Evolutionary conservation across 2,329 filamentous ascomycete species (phyloP).

Genomic region (Gyromitra esculenta): DNA sequence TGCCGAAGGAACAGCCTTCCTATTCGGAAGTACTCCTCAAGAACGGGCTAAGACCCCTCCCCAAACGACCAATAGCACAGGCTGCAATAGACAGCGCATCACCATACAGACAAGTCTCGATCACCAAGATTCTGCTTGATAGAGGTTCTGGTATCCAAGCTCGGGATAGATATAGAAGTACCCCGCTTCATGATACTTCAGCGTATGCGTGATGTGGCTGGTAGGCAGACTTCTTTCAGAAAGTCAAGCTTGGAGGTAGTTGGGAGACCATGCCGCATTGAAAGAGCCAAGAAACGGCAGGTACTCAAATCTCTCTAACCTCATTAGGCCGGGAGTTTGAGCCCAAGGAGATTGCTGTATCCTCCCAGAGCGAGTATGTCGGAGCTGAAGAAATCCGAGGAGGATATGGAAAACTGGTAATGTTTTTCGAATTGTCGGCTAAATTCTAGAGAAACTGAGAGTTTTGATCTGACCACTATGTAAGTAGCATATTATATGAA

Average conservation of each 20-base stretch:
- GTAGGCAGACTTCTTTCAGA: conserved; percentile 1
- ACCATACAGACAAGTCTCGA: conserved; percentile 24
- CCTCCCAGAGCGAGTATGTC: background rate
- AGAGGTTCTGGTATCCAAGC: conserved; percentile 12
- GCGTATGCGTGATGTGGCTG: background rate
- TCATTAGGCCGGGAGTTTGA: too few species aligned
- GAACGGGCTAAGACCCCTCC: conserved; percentile 10
- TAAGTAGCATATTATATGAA: too few species aligned
- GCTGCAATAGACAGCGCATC: conserved; percentile 12
- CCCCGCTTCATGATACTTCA: conserved; percentile 18
- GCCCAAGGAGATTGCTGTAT: background rate
- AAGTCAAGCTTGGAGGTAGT: background rate
- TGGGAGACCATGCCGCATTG: conserved; percentile 5
- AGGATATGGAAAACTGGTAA: too few species aligned
- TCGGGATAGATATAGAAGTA: conserved; percentile 7
- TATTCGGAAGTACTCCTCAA: background rate
- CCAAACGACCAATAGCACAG: conserved; percentile 14
- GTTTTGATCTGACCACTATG: too few species aligned
- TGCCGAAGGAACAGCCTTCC: conserved; percentile 23
- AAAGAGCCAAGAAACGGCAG: background rate
- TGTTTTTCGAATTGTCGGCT: too few species aligned
- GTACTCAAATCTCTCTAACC: too few species aligned
- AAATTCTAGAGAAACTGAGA: too few species aligned
- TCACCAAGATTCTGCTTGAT: conserved; percentile 7
- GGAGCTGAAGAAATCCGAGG: background rate